Evolutionary conservation across 2,329 filamentous ascomycete genomes (phyloP).

Genomic region (Raffaelea albimanens): DNA sequence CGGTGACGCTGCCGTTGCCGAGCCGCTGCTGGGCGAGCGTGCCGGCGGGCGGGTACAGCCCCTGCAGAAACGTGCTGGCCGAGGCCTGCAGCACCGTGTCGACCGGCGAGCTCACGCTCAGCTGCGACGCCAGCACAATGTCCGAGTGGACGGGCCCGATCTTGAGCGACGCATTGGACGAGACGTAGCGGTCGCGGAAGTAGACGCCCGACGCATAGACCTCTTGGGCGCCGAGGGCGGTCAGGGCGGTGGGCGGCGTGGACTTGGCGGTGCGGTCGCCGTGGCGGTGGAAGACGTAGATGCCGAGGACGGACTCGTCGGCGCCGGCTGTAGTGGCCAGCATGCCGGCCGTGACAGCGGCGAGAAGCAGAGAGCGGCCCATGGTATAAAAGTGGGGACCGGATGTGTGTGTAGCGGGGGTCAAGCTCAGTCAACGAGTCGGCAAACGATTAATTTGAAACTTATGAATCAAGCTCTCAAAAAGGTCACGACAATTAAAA

Average conservation of each 20-base stretch:
- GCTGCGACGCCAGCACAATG: conserved; percentile 58
- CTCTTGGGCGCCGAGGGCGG: conserved; percentile 69
- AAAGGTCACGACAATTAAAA: too few species aligned
- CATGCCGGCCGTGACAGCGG: conserved; percentile 2
- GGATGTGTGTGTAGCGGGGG: too few species aligned
- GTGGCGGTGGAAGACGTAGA: conserved; percentile 83
- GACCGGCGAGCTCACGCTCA: conserved; percentile 61
- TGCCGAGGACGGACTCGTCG: conserved; percentile 67
- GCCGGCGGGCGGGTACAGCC: conserved; percentile 72
- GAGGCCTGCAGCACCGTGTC: conserved; percentile 75
- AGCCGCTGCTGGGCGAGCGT: conserved; percentile 48
- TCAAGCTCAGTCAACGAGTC: too few species aligned
- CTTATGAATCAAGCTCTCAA: too few species aligned
- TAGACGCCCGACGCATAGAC: conserved; percentile 63
- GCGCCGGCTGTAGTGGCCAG: conserved; percentile 6
- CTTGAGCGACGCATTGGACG: conserved; percentile 43
- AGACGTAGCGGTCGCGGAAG: conserved; percentile 70
- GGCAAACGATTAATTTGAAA: too few species aligned
- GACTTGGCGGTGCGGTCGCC: conserved; percentile 79
- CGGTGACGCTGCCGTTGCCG: conserved; percentile 58
- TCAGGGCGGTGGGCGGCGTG: conserved; percentile 61
- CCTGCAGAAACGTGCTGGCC: conserved; percentile 72
- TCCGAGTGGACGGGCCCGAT: conserved; percentile 60
- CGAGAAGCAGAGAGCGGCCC: background rate
- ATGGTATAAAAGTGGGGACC: too few species aligned